Base-by-base conservation (phyloP, 2,329 filamentous ascomycete genomes). In the Colletotrichum sp. region DNA sequence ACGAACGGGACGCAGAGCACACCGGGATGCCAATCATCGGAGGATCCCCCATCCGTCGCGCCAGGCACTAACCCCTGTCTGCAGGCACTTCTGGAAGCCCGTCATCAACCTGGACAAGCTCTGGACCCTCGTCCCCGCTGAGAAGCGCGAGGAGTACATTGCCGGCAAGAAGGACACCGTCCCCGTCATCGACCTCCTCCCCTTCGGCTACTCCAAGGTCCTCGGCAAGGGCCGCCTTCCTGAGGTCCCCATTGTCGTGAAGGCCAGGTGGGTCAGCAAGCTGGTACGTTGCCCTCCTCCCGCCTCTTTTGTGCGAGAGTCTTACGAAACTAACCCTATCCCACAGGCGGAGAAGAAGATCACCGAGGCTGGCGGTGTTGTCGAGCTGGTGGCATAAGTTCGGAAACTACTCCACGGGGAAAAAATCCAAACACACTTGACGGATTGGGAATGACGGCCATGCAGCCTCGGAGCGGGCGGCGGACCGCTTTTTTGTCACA, bases 61-160 rank as follows among this genome's bases (percentile, higher is more conserved):
- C 12, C 43, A 26, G 30, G 34, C 52, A 63, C 75, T 78, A 65
- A 78, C 69, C 48, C 34, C 43, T 14, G 14, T 13, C 57, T 26
- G 3, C n/a, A 78, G 77, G 92, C 94, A 98, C 86, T 96, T 96
- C 92, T 99, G 96, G 97, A 98, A 98, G 92, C 97, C 97, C 81
- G 92, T 95, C 83, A 94, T 99, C 94, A 99, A 99, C 92, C 91
- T 99, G 83, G 97, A 99, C 90, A 99, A 99, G 96, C 94, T 99
- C 82, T 98, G 96, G 95, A 94, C 96, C 77, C 95, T 99, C 85
- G 93, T 99, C 86, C 97, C 98, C 85, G 88, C 89, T 81, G 97
- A 99, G 90, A 93, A 95, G 87, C 96, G 98, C 85, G 96, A 98
- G 66, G 93, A 95, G 88, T 99, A 99, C 92, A 87, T 98, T 84